Evolutionary conservation across 1,139 yeast genomes (phyloP), one percentile per base, ranked within the genome.

Genomic region (Hyphopichia fennica): DNA sequence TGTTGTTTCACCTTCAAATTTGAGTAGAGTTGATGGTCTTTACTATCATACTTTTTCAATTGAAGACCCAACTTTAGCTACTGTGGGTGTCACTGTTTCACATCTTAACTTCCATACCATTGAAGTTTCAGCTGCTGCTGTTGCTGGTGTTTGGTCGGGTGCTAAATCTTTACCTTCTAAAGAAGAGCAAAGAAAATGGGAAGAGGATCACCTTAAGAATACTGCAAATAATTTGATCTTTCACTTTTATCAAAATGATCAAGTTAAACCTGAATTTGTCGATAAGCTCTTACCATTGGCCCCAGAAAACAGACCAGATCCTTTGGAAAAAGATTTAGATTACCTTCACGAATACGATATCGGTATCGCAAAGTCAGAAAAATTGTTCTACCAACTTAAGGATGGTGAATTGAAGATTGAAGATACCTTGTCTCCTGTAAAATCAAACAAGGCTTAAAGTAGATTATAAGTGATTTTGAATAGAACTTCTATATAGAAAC

Each of bases 91-190:
- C 1, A 58, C 72, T 1, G 58, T 67, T 10, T 65, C 74, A 11
- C 65, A 70, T 2, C 51, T 71, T 22, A 69, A 69, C 44, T 73
- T 74, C 55, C 67, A 67, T 43, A 58, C 72, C 3, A 67, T 73
- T 33, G 79, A 74, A 48, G 64, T 71, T 4, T 59, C 64, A 47
- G 70, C 75, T 2, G 69, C 75, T 16, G 75, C 77, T 0, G 57
- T 73, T 34, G 77, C 78, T 11, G 79, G 79, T 8, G 71, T 72
- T 4, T 73, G 78, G 77, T 64, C 69, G 4, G 64, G 62, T 11
- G 54, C 59, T 28, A 47, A 44, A 17, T 35, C 47, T 5, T 53
- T 65, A 35, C 73, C 73, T 3, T 39, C 62, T 0, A 48, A 53
- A 29, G 57, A 58, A 35, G 69, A 60, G 28, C 72, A 65, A 47